Base-by-base conservation (phyloP, 1,284 basidiomycete species). In the Puccinia polysora region DNA sequence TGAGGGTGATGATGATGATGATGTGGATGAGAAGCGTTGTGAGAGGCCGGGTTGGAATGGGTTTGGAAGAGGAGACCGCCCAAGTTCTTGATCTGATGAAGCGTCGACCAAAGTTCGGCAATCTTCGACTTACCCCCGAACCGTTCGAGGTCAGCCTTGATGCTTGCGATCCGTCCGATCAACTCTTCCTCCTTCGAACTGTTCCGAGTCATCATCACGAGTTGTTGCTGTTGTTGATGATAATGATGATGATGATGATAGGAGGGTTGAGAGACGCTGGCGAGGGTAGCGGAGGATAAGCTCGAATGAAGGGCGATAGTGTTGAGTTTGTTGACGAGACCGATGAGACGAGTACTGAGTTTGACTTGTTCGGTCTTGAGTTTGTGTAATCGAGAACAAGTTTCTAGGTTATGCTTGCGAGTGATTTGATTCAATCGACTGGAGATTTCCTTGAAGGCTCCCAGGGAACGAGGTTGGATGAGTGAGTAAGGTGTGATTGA, bases 381-480 rank as follows among this genome's bases (percentile, higher is more conserved):
- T 59, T 60, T 59, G 60, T 69, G 55, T 20, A 69, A 28, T 52
- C 56, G 34, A 6, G 67, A 47, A 4, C 40, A 47, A 8, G 67
- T 69, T 40, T 49, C 56, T 18, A 69, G 20, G n/a, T 38, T 69
- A n/a, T 59, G 56, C 36, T 50, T 59, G 10, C 53, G 36, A 30
- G 34, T 40, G 40, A 69, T 69, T 23, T 69, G 40, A 60, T 59
- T 59, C 25, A 69, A 49, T 40, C 56, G 47, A 45, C 36, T 69
- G 1, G 67, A 69, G 28, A 69, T 47, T 69, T 69, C 67, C 67
- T 69, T 14, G 10, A 10, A 2, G 8, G 3, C 18, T 43, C 18
- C 18, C 10, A 49, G 8, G 10, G 32, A 43, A 2, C n/a, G n/a
- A 47, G 8, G 14, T 5, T 55, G 25, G 20, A 65, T 36, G 20